A percentile compares a stretch with the other conserved stretches of the same genome.
Evolutionary conservation across 768 basidiomycete genomes (phyloP).

Genomic region (Rhodotorula paludigena): DNA sequence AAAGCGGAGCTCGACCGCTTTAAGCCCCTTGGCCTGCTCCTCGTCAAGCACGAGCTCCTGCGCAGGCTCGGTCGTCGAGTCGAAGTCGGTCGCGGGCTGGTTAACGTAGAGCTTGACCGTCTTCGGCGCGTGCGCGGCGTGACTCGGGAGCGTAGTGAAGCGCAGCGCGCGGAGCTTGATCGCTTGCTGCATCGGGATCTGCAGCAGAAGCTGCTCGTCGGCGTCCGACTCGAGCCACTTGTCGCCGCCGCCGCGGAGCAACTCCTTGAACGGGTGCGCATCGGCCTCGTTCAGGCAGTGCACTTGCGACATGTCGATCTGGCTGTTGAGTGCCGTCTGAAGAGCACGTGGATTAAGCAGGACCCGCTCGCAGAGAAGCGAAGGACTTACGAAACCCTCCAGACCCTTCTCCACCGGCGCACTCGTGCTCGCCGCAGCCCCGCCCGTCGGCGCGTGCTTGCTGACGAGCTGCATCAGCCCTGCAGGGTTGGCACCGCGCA

Average conservation of each 20-base stretch:
- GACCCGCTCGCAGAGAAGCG: neutral
- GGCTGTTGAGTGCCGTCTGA: constrained; percentile 51
- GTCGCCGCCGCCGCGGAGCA: constrained; percentile 52
- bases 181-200: constrained; percentile 54
- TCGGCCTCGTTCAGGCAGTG: constrained; percentile 66
- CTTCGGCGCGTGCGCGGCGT: constrained; percentile 55
- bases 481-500: constrained; percentile 41
- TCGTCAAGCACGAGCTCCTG: constrained; percentile 58
- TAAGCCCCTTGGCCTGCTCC: constrained; percentile 48
- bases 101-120: constrained; percentile 63
- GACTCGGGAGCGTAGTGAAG: constrained; percentile 49
- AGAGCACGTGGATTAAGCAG: constrained; percentile 33
- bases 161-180: constrained; percentile 62
- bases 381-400: constrained; percentile 35
- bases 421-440: neutral
- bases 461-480: constrained; percentile 28
- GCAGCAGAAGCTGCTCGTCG: constrained; percentile 68
- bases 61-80: constrained; percentile 56
- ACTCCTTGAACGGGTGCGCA: constrained; percentile 55
- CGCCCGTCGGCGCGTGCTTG: constrained; percentile 35
- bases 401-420: constrained; percentile 36
- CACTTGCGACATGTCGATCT: constrained; percentile 56
- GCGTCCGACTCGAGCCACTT: constrained; percentile 62
- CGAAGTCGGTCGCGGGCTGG: constrained; percentile 58
- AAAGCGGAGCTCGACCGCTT: constrained; percentile 55